phyloP scores from a whole-genome alignment of 129 eudicot genomes.

The Heracleum sosnowskyi region DNA sequence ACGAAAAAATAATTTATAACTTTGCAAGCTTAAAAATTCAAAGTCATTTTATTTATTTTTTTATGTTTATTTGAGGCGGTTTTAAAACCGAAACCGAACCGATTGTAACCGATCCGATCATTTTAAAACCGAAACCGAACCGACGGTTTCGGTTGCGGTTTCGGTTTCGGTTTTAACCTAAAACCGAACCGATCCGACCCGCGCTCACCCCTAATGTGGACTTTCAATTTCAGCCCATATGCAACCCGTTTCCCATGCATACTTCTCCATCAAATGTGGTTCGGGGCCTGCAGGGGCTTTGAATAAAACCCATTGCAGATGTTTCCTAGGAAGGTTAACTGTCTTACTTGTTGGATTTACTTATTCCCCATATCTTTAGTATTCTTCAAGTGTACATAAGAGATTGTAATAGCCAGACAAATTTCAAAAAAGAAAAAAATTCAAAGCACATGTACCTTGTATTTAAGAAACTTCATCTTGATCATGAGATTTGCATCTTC shows the following conservation, averaged over 20 bases:
- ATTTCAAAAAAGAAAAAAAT: not conserved
- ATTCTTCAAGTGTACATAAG: not conserved
- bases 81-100: no score
- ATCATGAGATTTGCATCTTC: constrained; percentile 96
- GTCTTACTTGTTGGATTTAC: not conserved
- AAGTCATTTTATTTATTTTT: no score
- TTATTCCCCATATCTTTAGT: not conserved
- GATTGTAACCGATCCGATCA: no score
- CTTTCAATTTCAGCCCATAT: not conserved
- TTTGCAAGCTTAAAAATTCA: no score
- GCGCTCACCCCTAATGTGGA: no score
- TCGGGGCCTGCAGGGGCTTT: not conserved
- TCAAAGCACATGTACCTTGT: constrained; percentile 48
- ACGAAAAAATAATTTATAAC: no score
- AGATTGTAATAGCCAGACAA: not conserved
- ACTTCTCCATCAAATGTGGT: not conserved
- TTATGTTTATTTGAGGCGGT: no score
- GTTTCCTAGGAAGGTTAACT: not conserved
- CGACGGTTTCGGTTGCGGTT: no score
- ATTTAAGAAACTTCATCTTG: constrained; percentile 86
- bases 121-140: no score
- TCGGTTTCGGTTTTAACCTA: no score
- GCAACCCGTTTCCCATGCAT: not conserved
- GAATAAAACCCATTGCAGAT: not conserved
- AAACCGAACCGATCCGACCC: no score